Evolutionary conservation across 345 rosid species (phyloP), one percentile per base, ranked within the genome.

Genomic region (Salix purpurea): DNA sequence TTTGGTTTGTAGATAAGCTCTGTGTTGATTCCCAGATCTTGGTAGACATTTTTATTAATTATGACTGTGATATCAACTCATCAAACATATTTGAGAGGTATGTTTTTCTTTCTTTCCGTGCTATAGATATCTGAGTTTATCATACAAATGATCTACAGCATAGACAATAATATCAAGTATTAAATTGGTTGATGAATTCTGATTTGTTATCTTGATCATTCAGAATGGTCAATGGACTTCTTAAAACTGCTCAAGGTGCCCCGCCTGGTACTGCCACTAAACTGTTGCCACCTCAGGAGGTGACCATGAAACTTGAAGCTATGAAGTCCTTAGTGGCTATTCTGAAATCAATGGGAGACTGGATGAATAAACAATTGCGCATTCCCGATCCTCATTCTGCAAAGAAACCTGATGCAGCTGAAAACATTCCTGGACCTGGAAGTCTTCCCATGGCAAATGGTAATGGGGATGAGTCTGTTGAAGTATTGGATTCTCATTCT

Each of bases 201-300:
- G 32, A 74, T 61, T 77, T 78, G 42, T 71, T 54, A 60, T 78
- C 62, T 65, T 75, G 70, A 58, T 74, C 69, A 78, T 75, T 64
- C 88, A 96, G 99, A 86, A 92, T 96, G 97, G 99, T 96, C 86
- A 96, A 92, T 87, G 99, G 99, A 84, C 97, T 96, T 84, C 97
- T 96, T 80, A 96, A 96, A 90, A 96, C 98, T 79, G 97, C 98
- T 70, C 99, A 94, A 89, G 99, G 99, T 81, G 91, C 89, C 62
- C 97, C 93, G 67, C 97, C 98, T 40, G 93, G 97, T 74, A 82
- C 91, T 58, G 83, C 86, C 74, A 91, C 98, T 78, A 87, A 94
- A 15, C 81, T 96, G 50, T 83, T 94, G 87, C 98, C 97, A 37
- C 97, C 97, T 65, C 99, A 96, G 86, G 99, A 96, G 84, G 86